Conservation (phyloP, 495 filamentous ascomycete species). For the Choiromyces venosus region DNA sequence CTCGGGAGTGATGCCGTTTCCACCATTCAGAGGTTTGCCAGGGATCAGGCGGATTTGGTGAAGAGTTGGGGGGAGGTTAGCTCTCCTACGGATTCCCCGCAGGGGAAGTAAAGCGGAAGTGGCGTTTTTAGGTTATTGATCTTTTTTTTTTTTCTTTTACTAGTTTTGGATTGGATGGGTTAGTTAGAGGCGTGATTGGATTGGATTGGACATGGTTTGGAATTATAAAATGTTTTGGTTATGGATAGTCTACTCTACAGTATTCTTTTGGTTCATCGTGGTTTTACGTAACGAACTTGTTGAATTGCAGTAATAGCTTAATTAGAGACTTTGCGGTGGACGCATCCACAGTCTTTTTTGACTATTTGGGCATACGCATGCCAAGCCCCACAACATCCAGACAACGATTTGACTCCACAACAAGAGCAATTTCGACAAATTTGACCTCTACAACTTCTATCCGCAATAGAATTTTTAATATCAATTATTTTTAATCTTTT, state of each 20-base stretch:
- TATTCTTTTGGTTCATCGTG: neutral
- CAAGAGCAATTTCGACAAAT: too few species aligned
- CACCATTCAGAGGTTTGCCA: neutral
- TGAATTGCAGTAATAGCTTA: too few species aligned
- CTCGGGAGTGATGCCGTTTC: conserved; percentile 46
- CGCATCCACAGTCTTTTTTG: too few species aligned
- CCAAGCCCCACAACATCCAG: too few species aligned
- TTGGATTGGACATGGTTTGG: neutral
- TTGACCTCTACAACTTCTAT: too few species aligned
- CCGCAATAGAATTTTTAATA: too few species aligned
- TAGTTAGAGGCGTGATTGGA: neutral
- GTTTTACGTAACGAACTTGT: too few species aligned
- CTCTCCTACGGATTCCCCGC: neutral
- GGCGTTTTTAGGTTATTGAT: neutral
- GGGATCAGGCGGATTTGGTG: conserved; percentile 1
- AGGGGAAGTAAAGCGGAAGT: neutral
- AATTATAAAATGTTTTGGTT: neutral
- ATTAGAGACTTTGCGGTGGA: too few species aligned
- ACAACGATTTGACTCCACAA: too few species aligned
- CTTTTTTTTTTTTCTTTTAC: neutral
- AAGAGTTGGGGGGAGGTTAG: neutral
- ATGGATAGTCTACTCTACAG: neutral
- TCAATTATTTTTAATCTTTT: too few species aligned
- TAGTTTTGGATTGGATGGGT: neutral
- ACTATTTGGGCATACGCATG: too few species aligned